Evolutionary conservation across 2,329 filamentous ascomycete genomes (phyloP), one percentile per base, ranked within the genome.

Genomic region (Fonsecaea monophora): DNA sequence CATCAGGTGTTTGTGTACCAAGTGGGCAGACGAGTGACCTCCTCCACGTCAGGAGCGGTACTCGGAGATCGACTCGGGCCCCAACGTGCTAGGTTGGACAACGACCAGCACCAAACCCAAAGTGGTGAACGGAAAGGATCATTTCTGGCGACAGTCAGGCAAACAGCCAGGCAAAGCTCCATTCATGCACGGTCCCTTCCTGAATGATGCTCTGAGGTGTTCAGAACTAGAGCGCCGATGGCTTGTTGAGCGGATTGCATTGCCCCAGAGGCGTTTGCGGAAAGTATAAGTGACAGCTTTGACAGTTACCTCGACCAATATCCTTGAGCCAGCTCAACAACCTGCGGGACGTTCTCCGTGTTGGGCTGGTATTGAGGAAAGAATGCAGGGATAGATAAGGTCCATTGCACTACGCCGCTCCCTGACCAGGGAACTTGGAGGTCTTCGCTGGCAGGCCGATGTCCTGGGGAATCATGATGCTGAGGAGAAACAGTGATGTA

Each of bases 291-390:
- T 54, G 59, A 61, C 42, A 56, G 15, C 9, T 40, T 58, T 61
- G 37, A 60, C 57, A 56, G 32, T n/a, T 10, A 10, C 40, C 13
- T 56, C 62, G 57, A 59, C 65, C 65, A 68, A 64, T 68, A 58
- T 53, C 30, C 35, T 53, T 18, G 64, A 58, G 61, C 53, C 66
- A 68, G 48, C 66, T 68, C 66, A 68, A 48, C 62, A 65, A 21
- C 18, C 10, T 53, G 61, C 53, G 50, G 42, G 40, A 25, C 30
- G 21, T 40, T 30, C 18, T 53, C 18, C 56, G 58, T 35, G 58
- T 45, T 61, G 57, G 63, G 42, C 32, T 34, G 35, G 12, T 38
- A 53, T 21, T 30, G 30, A 25, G 60, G 21, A 34, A 34, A 62
- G 15, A 37, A 54, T 37, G 38, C 38, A 53, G 42, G 12, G 9